Evolutionary conservation across 2,329 filamentous ascomycete species (phyloP).

Genomic region (Aspergillus jensenii): DNA sequence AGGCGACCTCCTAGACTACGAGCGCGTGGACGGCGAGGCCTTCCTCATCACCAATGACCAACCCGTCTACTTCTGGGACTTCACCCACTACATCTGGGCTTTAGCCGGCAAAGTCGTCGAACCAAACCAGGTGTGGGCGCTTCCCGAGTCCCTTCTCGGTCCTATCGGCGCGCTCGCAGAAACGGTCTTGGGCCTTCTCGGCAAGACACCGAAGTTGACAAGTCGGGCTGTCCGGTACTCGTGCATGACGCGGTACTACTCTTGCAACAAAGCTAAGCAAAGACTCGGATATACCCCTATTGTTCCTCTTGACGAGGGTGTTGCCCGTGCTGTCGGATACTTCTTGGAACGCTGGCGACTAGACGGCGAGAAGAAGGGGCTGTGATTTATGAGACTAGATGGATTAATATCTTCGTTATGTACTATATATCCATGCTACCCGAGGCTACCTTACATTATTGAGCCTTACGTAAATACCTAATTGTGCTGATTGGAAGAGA

Average conservation of each 20-base stretch:
- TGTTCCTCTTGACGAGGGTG: slow-evolving; percentile 47
- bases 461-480: slow-evolving; percentile 1
- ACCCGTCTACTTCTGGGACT: slow-evolving; percentile 90
- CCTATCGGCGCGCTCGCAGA: slow-evolving; percentile 45
- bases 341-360: slow-evolving; percentile 35
- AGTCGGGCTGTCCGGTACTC: slow-evolving; percentile 47
- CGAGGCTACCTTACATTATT: background rate
- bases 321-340: slow-evolving; percentile 46
- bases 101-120: slow-evolving; percentile 46
- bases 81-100: slow-evolving; percentile 75
- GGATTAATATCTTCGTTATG: background rate
- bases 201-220: slow-evolving; percentile 48
- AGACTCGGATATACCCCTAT: slow-evolving; percentile 47
- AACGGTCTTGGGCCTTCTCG: slow-evolving; percentile 42
- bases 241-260: slow-evolving; percentile 51
- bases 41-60: slow-evolving; percentile 90
- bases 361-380: slow-evolving; percentile 40
- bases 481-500: background rate
- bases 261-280: slow-evolving; percentile 47
- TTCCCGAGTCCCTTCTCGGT: slow-evolving; percentile 41
- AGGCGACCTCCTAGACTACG: slow-evolving; percentile 66
- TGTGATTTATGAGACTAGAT: slow-evolving; percentile 26
- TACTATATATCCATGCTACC: background rate
- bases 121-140: slow-evolving; percentile 41
- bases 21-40: slow-evolving; percentile 77